A percentile compares a stretch with the other conserved stretches of the same genome.
These are phyloP conservation scores for Tolypocladium amazonense DNA, from an alignment of 2,329 filamentous ascomycete genomes.

Conservation along the genomic window DNA sequence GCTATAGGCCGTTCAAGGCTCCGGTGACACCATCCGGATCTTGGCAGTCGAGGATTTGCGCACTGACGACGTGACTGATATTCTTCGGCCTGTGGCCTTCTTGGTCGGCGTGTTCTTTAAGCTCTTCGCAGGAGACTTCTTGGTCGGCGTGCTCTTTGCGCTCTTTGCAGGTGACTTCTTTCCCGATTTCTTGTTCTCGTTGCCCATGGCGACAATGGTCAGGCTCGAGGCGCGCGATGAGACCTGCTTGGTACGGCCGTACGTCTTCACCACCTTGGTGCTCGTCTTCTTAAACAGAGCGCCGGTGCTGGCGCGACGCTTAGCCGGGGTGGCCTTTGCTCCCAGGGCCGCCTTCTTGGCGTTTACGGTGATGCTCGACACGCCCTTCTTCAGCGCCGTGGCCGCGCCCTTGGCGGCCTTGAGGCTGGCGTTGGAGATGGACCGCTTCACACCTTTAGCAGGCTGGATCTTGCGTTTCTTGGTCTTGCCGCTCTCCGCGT, in stretches of 20 bases:
- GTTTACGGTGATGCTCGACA: conserved; percentile 19
- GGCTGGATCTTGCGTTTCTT: conserved; percentile 33
- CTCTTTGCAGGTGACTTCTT: background rate
- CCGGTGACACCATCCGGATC: conserved; percentile 2
- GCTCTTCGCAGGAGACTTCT: background rate
- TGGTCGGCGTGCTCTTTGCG: background rate
- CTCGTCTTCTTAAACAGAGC: conserved; percentile 17
- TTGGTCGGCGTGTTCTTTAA: background rate
- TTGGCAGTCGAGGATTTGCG: conserved; percentile 4
- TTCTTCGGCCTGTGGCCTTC: background rate
- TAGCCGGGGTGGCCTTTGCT: conserved; percentile 15
- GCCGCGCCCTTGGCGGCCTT: conserved; percentile 26
- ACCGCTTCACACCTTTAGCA: conserved; percentile 21
- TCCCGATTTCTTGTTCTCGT: conserved; percentile 1
- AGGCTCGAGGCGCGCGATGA: conserved; percentile 8
- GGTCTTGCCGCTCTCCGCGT: conserved; percentile 28
- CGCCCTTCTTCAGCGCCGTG: conserved; percentile 24
- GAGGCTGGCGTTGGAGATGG: conserved; percentile 21
- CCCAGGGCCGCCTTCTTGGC: conserved; percentile 15
- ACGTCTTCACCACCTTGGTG: conserved; percentile 9
- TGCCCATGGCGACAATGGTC: conserved; percentile 7
- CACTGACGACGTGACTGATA: background rate
- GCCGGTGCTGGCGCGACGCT: conserved; percentile 14
- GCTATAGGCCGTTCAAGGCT: background rate
- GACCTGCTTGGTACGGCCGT: conserved; percentile 1